Percentiles rank a stretch among this genome's conserved stretches.
Evolutionary conservation across 495 filamentous ascomycete species (phyloP).

Genomic region (Aspergillus sclerotiicarbonarius): DNA sequence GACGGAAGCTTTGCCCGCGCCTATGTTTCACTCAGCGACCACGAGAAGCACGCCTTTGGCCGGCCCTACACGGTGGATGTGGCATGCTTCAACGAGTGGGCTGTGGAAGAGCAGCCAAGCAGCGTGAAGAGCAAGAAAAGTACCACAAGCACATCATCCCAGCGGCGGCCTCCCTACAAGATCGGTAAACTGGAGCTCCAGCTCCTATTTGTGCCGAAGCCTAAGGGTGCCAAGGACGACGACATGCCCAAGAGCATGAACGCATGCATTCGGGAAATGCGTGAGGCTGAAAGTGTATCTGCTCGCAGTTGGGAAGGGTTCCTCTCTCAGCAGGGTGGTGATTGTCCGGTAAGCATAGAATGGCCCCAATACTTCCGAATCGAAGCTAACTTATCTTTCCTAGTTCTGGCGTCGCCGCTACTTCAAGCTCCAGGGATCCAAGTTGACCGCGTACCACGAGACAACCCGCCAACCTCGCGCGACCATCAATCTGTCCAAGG

Average conservation of each 20-base stretch:
- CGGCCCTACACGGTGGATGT: slow-evolving; percentile 83
- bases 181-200: slow-evolving; percentile 92
- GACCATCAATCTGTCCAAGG: slow-evolving; percentile 94
- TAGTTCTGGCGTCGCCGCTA: slow-evolving; percentile 97
- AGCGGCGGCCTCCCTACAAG: slow-evolving; percentile 82
- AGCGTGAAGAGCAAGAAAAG: slow-evolving; percentile 90
- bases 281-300: slow-evolving; percentile 74
- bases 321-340: slow-evolving; percentile 93
- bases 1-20: slow-evolving; percentile 92
- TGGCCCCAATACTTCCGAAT: slow-evolving; percentile 4
- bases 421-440: slow-evolving; percentile 89
- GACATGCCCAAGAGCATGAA: slow-evolving; percentile 99
- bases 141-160: slow-evolving; percentile 54
- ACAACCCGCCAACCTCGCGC: slow-evolving; percentile 91
- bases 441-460: slow-evolving; percentile 95
- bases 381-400: not conserved
- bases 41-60: slow-evolving; percentile 81
- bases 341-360: slow-evolving; percentile 80
- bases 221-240: slow-evolving; percentile 82
- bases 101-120: slow-evolving; percentile 73
- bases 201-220: slow-evolving; percentile 89
- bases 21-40: slow-evolving; percentile 89
- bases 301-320: slow-evolving; percentile 79
- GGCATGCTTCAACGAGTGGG: slow-evolving; percentile 98
- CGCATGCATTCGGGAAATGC: slow-evolving; percentile 86